These are phyloP conservation scores for Paecilomyces variotii DNA, from an alignment of 2,329 filamentous ascomycete genomes.

Conservation along the genomic window DNA sequence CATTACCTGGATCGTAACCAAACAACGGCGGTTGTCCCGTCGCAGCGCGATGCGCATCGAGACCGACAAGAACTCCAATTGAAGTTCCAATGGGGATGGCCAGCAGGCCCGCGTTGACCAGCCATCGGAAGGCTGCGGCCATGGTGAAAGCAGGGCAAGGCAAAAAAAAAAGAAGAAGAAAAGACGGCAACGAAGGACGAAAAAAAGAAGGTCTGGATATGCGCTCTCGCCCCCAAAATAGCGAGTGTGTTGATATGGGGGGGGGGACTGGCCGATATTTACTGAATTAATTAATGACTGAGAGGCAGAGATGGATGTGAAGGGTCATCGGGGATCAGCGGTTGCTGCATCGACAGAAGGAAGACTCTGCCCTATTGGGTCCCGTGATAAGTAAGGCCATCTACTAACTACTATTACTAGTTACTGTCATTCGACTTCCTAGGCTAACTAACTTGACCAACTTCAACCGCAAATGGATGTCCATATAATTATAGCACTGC, in stretches of 20 bases:
- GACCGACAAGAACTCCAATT: conserved; percentile 43
- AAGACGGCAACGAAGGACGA: neutral
- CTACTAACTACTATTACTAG: too few species aligned
- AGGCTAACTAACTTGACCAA: too few species aligned
- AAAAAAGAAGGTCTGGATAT: neutral
- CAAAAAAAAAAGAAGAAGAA: neutral
- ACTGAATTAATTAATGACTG: too few species aligned
- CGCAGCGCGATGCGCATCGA: conserved; percentile 39
- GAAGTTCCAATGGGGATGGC: conserved; percentile 44
- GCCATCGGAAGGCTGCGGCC: conserved; percentile 29
- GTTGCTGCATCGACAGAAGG: neutral
- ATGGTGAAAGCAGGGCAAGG: neutral
- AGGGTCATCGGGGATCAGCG: neutral
- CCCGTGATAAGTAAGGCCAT: too few species aligned
- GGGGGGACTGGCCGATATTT: neutral
- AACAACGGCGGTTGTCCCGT: conserved; percentile 41
- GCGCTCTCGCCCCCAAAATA: neutral
- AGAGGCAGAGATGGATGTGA: too few species aligned
- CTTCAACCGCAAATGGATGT: neutral
- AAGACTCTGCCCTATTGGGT: too few species aligned
- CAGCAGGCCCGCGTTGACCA: conserved; percentile 45
- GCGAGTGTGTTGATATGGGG: neutral
- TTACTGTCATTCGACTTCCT: too few species aligned
- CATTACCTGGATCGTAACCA: conserved; percentile 9
- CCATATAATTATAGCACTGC: neutral